Conservation (phyloP, 495 filamentous ascomycete species). For the Aeminium ludgeri region DNA sequence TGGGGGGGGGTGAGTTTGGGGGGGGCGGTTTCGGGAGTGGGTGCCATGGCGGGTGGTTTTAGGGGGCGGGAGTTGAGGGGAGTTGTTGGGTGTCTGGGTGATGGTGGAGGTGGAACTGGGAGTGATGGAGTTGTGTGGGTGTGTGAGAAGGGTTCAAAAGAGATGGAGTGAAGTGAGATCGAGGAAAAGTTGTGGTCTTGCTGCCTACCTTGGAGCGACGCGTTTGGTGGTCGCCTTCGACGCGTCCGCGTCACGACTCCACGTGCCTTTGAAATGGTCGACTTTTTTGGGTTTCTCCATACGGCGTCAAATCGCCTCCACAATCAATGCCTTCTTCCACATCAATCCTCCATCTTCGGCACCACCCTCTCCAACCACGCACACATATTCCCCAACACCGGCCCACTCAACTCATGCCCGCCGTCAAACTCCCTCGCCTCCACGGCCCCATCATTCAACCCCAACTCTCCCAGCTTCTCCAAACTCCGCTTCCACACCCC, state of each 20-base stretch:
- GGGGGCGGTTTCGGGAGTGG: slow-evolving; percentile 30
- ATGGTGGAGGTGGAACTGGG: neutral
- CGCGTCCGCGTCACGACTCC: no score
- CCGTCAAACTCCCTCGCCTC: slow-evolving; percentile 24
- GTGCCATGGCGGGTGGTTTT: slow-evolving; percentile 27
- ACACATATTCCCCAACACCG: slow-evolving; percentile 21
- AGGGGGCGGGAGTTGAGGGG: neutral
- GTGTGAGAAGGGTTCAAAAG: no score
- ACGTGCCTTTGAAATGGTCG: no score
- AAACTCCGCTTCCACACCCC: slow-evolving; percentile 16
- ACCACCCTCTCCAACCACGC: slow-evolving; percentile 20
- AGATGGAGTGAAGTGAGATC: slow-evolving; percentile 1
- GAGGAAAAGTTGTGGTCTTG: neutral
- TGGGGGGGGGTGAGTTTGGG: slow-evolving; percentile 16
- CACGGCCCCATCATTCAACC: slow-evolving; percentile 14
- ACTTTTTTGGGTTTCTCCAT: no score
- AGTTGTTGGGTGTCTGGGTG: neutral
- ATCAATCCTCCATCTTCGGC: slow-evolving; percentile 16
- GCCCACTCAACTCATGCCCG: slow-evolving; percentile 16
- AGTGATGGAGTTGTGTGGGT: slow-evolving; percentile 1
- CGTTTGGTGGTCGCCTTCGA: no score
- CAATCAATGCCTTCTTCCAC: neutral
- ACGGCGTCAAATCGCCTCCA: neutral
- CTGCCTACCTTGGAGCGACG: neutral
- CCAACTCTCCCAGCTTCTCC: slow-evolving; percentile 18